Base-by-base conservation (phyloP, 441 rosid species). In the Jatropha podagrica region DNA sequence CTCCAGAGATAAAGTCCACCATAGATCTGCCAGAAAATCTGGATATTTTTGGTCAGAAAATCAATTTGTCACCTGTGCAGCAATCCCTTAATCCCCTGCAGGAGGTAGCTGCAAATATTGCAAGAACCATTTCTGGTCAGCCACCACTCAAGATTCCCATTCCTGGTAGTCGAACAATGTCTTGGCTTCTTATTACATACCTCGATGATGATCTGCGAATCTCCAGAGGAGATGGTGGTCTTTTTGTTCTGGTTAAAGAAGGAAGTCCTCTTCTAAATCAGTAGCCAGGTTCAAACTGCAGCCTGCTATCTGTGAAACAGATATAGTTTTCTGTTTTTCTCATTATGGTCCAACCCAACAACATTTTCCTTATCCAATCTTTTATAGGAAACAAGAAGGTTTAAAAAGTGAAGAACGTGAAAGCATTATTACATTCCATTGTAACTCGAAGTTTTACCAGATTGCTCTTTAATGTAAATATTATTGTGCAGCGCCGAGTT, bases 161-260 rank as follows among this genome's bases (percentile, higher is more conserved):
- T 81, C 95, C 98, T 0, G 98, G 96, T 7, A 74, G 85, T 59
- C 85, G 86, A 23, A 76, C 89, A 72, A 83, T 76, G 69, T 93
- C 99, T 1, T 95, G 99, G 98, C 96, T 95, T 81, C 84, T 95
- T 62, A 89, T 81, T 67, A 89, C 99, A 10, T 95, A 90, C 79
- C 97, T 95, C 14, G 99, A 95, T 67, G 82, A 88, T 56, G 98
- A 95, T 85, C 76, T 95, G 71, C 87, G 92, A 74, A 93, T 95
- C 75, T 93, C 98, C 38, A 91, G 97, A 78, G 99, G 99, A 14
- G 99, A 95, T 10, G 98, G 99, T 41, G 99, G 99, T 62, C 93
- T 95, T 55, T 95, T 95, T 72, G 92, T 95, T 79, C 99, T 95
- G 69, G 96, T 80, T 17, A 92, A 86, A 80, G 91, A 90, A 85